phyloP scores from a whole-genome alignment of 169 alveolate genomes.

The Plasmodium vivax region DNA sequence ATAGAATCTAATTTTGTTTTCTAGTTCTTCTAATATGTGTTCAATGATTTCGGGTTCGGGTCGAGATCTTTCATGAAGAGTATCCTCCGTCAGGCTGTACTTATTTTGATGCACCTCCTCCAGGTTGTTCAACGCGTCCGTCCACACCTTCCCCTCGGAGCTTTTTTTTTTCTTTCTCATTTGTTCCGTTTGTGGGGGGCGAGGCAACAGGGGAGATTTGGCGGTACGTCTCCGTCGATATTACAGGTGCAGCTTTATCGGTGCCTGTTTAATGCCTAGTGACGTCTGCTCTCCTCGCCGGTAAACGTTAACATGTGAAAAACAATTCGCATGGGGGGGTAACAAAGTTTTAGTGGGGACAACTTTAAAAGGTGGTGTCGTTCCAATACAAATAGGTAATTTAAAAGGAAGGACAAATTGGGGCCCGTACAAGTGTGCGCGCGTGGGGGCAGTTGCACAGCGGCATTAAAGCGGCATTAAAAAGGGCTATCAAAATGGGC shows the following conservation, averaged over 20 bases:
- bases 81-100: slow-evolving; percentile 76
- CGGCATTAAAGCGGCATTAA: background rate
- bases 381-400: background rate
- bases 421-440: background rate
- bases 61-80: slow-evolving; percentile 76
- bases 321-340: background rate
- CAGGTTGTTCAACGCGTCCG: slow-evolving; percentile 11
- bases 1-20: slow-evolving; percentile 85
- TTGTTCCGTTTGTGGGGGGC: background rate
- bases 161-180: slow-evolving; percentile 56
- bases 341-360: background rate
- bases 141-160: slow-evolving; percentile 19
- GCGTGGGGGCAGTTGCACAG: background rate
- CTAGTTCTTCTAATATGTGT: slow-evolving; percentile 87
- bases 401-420: background rate
- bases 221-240: background rate
- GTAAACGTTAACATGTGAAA: background rate
- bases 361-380: background rate
- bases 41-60: slow-evolving; percentile 88
- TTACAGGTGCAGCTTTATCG: background rate
- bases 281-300: background rate
- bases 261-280: background rate
- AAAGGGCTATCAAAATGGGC: background rate
- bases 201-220: background rate
- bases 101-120: slow-evolving; percentile 2